Evolutionary conservation across 2,329 filamentous ascomycete species (phyloP).

Genomic region (Pezicula rhizophila): DNA sequence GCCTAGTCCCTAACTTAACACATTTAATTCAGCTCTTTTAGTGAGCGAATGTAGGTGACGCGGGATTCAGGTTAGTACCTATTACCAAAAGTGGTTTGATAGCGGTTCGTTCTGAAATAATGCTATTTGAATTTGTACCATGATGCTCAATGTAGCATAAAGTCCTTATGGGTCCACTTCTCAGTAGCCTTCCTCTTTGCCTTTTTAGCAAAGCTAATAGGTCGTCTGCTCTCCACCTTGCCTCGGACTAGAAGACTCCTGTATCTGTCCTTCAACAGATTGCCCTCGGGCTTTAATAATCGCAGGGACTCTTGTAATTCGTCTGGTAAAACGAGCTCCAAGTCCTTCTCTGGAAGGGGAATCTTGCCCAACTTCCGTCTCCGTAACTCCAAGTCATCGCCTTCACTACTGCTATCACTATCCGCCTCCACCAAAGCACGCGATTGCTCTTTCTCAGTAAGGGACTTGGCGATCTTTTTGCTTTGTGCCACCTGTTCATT

Average conservation of each 20-base stretch:
- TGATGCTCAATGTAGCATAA: conserved; percentile 35
- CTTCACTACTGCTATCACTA: conserved; percentile 46
- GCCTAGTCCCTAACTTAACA: too few relatives aligned
- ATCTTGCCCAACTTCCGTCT: conserved; percentile 68
- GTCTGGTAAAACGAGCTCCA: conserved; percentile 77
- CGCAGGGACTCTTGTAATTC: conserved; percentile 77
- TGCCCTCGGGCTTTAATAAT: conserved; percentile 89
- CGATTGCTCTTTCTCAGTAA: conserved; percentile 51
- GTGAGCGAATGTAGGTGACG: too few relatives aligned
- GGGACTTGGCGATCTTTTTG: conserved; percentile 61
- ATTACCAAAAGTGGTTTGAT: too few relatives aligned
- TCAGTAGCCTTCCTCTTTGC: conserved; percentile 76
- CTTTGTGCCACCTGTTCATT: conserved; percentile 67
- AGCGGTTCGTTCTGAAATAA: too few relatives aligned
- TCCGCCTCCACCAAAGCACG: conserved; percentile 39
- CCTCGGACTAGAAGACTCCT: conserved; percentile 82
- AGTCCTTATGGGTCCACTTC: conserved; percentile 99
- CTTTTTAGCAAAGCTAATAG: conserved; percentile 76
- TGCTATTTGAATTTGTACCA: not conserved
- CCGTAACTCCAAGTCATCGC: conserved; percentile 59
- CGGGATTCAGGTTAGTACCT: too few relatives aligned
- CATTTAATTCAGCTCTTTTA: too few relatives aligned
- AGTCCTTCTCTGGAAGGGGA: conserved; percentile 68
- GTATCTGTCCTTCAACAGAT: conserved; percentile 86
- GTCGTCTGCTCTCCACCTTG: conserved; percentile 78